Base-by-base conservation (phyloP, 2,329 filamentous ascomycete species). In the Triangularia verruculosa region DNA sequence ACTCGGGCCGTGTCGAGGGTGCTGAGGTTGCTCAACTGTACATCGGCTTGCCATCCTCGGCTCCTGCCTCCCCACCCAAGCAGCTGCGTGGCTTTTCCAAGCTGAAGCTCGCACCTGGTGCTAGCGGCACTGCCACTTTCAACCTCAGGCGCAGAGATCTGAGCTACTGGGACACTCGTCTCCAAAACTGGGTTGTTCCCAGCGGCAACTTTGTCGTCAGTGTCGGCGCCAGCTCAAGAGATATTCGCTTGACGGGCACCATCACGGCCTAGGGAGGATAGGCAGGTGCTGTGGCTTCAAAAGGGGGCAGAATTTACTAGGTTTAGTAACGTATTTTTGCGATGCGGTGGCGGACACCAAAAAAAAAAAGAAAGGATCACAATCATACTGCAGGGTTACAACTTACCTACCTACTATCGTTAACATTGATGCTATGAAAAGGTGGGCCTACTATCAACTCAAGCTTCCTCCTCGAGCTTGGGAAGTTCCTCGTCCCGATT, bases 11-110 rank as follows among this genome's bases (percentile, higher is more conserved):
- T 0, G 77, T 86, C 0, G 74, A 77, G 1, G 89, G 89, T 20
- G 87, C 89, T 66, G 86, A 89, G 66, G 85, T 91, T 0, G 80
- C 85, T 0, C 89, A 92, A 79, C 75, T 91, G 4, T 84, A 83
- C 70, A 70, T 84, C 20, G 74, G 76, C 7, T 75, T 80, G 56
- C 79, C 81, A 4, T 69, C 75, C 30, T 72, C 75, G 9, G 75
- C 77, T 22, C 75, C 74, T 4, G 67, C 74, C 2, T 74, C 77
- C 2, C 80, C 81, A 53, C 75, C 75, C 0, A 75, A 76, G 64
- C 85, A 88, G 71, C 78, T 90, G 4, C 79, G 88, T 17, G 86
- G 87, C 4, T 90, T 89, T 69, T 80, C 81, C 64, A 89, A 89
- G 75, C 76, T 87, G 5, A 72, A 72, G 15, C 71, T 90, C 17